Evolutionary conservation across 345 rosid species (phyloP).

Genomic region (Cardamine chenopodiifolia): DNA sequence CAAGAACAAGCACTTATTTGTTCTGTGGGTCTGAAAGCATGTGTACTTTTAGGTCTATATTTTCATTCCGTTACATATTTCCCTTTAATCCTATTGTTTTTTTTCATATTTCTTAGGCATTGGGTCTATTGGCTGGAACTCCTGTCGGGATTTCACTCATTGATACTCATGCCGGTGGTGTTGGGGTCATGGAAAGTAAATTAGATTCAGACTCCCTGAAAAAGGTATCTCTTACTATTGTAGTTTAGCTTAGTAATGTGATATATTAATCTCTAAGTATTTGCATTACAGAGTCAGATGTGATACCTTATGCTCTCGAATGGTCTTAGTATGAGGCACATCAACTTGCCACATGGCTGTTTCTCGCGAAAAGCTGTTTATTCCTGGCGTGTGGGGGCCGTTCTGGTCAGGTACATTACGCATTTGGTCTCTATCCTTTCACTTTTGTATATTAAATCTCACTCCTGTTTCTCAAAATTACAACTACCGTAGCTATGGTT

Average conservation of each 20-base stretch:
- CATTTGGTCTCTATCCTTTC: slow-evolving; percentile 9
- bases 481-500: slow-evolving; percentile 62
- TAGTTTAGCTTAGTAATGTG: not conserved
- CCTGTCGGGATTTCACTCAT: slow-evolving; percentile 91
- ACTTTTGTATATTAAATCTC: slow-evolving; percentile 9
- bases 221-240: slow-evolving; percentile 50
- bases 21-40: not conserved
- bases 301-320: slow-evolving; percentile 67
- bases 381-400: slow-evolving; percentile 99
- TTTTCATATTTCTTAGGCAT: slow-evolving; percentile 56
- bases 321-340: slow-evolving; percentile 95
- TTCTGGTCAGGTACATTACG: slow-evolving; percentile 84
- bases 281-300: slow-evolving; percentile 50
- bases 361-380: slow-evolving; percentile 74
- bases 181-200: slow-evolving; percentile 88
- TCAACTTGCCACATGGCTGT: slow-evolving; percentile 99
- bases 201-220: slow-evolving; percentile 48
- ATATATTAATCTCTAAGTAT: slow-evolving; percentile 4
- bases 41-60: not conserved
- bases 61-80: slow-evolving; percentile 15
- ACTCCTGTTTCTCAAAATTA: not conserved
- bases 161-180: slow-evolving; percentile 99
- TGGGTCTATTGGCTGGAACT: slow-evolving; percentile 76
- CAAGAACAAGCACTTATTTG: not conserved
- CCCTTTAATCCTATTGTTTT: slow-evolving; percentile 16